Evolutionary conservation across 2,329 filamentous ascomycete genomes (phyloP), one percentile per base, ranked within the genome.

Genomic region (Verticillium nonalfalfae): DNA sequence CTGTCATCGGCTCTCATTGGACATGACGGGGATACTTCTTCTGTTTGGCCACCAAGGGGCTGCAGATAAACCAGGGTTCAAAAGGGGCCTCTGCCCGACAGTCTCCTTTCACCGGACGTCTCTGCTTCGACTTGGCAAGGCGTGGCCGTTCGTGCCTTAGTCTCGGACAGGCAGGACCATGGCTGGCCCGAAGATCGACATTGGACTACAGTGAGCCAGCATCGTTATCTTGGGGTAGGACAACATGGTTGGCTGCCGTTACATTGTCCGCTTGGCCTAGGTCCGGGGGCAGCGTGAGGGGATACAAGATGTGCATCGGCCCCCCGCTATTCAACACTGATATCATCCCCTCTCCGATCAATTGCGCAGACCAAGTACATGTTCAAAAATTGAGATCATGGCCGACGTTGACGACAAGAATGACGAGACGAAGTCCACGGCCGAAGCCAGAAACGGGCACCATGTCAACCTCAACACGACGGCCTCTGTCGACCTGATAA

Each of bases 401-500:
- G 3, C 45, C 45, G 45, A 52, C 45, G n/a, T 9, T 7, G 45
- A 52, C 45, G 45, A 26, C 18, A 52, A 21, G 10, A 26, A 13
- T 10, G 18, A 21, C 45, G 45, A 52, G 45, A 52, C 45, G 39
- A 45, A 45, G n/a, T 45, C 39, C 14, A 9, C 39, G 39, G 14
- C 39, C 3, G 39, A 52, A 52, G 18, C 45, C 45, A n/a, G 15
- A 9, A 26, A 52, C 21, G 45, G 7, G 9, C n/a, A 21, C 9
- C n/a, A 21, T 13, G 45, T 11, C 10, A 18, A 7, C 10, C 45
- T 52, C 45, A 18, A 26, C n/a, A 9, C 45, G 15, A 21, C 39
- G 39, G n/a, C 39, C n/a, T 45, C 39, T 18, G 15, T 13, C 18
- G 45, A 52, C 18, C 21, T 52, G n/a, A 18, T 77, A 67, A 77